These are phyloP conservation scores for Inga laurina DNA, from an alignment of 306 rosid genomes.

Conservation along the genomic window DNA sequence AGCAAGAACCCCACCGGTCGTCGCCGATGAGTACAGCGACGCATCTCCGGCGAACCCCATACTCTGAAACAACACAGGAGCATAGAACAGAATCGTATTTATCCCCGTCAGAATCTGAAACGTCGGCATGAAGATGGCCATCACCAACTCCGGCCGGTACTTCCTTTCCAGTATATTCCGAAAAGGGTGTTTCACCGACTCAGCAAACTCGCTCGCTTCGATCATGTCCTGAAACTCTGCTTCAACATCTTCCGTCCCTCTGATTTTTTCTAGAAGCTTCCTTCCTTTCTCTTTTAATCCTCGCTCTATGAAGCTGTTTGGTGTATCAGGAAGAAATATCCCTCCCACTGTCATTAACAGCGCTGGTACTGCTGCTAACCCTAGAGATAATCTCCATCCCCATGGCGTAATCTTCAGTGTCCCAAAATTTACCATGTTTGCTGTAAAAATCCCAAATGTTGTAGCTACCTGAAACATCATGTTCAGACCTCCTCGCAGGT, in stretches of 20 bases:
- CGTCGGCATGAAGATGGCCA: conserved; percentile 69
- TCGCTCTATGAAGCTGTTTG: conserved; percentile 59
- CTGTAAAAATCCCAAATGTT: conserved; percentile 63
- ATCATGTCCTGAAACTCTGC: conserved; percentile 69
- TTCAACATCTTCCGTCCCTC: conserved; percentile 55
- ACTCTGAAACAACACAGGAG: conserved; percentile 65
- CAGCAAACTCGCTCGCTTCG: conserved; percentile 61
- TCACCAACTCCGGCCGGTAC: conserved; percentile 59
- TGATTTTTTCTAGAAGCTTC: conserved; percentile 45
- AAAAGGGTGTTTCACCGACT: conserved; percentile 50
- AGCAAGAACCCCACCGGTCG: conserved; percentile 67
- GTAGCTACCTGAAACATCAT: conserved; percentile 77
- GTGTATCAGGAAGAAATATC: conserved; percentile 62
- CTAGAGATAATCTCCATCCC: conserved; percentile 78
- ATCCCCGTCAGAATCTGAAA: conserved; percentile 73
- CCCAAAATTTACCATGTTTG: conserved; percentile 65
- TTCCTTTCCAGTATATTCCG: conserved; percentile 50
- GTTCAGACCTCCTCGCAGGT: conserved; percentile 65
- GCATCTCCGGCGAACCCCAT: conserved; percentile 72
- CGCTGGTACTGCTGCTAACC: conserved; percentile 64
- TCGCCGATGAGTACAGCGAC: conserved; percentile 64
- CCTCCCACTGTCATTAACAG: conserved; percentile 64
- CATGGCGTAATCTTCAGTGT: conserved; percentile 57
- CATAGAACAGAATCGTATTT: conserved; percentile 68
- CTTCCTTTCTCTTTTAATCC: conserved; percentile 51